A percentile compares a stretch with the other conserved stretches of the same genome.
These are phyloP conservation scores for Trichoderma cornu-damae DNA, from an alignment of 2,329 filamentous ascomycete genomes.

Conservation along the genomic window DNA sequence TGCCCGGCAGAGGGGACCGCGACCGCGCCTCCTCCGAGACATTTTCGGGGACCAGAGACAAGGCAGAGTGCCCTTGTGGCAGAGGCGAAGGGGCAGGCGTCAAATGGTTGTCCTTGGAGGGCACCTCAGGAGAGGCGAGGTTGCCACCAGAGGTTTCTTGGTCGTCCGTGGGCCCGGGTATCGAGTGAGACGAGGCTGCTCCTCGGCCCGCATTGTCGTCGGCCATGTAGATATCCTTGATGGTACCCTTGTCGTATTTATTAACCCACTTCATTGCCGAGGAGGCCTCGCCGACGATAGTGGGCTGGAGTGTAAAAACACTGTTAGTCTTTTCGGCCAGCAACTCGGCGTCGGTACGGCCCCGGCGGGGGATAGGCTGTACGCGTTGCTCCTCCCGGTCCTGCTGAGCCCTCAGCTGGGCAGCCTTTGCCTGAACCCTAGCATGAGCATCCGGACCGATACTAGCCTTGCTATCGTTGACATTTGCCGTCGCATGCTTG, in stretches of 20 bases:
- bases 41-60: conserved; percentile 23
- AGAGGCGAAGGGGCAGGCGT: conserved; percentile 14
- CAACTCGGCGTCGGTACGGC: conserved; percentile 51
- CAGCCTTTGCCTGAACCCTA: conserved; percentile 85
- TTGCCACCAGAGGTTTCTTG: conserved; percentile 14
- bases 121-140: conserved; percentile 37
- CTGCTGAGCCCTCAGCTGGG: conserved; percentile 70
- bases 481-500: conserved; percentile 38
- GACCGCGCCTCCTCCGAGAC: conserved; percentile 10
- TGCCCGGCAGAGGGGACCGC: conserved; percentile 1
- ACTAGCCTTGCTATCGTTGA: conserved; percentile 67
- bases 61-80: conserved; percentile 22
- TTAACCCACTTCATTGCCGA: conserved; percentile 96
- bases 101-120: conserved; percentile 36
- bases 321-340: conserved; percentile 77
- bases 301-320: conserved; percentile 79
- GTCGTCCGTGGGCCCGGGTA: conserved; percentile 34
- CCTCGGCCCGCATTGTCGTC: conserved; percentile 69
- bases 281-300: conserved; percentile 79
- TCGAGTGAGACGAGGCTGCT: conserved; percentile 32
- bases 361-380: conserved; percentile 40
- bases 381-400: conserved; percentile 50
- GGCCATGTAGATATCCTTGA: conserved; percentile 79
- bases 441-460: conserved; percentile 90
- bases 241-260: conserved; percentile 85